Percentiles rank a stretch among this genome's conserved stretches.
phyloP scores from a whole-genome alignment of 2,329 filamentous ascomycete genomes.

The Lecanoromycetidae sp. region DNA sequence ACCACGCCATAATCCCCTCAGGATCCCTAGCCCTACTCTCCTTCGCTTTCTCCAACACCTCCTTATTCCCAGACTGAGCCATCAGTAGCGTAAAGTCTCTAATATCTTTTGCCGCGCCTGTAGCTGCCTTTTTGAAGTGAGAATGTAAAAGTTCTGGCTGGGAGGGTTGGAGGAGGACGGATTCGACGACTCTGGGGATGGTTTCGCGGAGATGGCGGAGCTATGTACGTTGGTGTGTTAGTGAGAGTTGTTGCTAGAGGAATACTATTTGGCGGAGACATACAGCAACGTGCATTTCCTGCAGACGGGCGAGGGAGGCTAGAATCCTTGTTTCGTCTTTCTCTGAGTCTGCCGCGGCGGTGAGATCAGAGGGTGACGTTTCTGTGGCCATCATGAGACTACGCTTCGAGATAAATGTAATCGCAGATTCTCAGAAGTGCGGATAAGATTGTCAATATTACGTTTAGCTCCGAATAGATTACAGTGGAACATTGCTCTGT shows the following conservation, averaged over 20 bases:
- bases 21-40: conserved; percentile 13
- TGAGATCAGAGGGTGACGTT: background rate
- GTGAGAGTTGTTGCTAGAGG: background rate
- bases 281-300: conserved; percentile 17
- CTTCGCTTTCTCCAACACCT: conserved; percentile 15
- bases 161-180: conserved; percentile 14
- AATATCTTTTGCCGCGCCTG: conserved; percentile 12
- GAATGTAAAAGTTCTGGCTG: conserved; percentile 18
- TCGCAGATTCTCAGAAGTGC: too few relatives aligned
- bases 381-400: background rate
- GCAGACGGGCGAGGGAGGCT: conserved; percentile 13
- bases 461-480: too few relatives aligned
- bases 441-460: too few relatives aligned
- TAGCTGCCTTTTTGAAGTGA: conserved; percentile 13
- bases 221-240: background rate
- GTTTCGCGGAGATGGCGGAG: conserved; percentile 17
- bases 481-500: too few relatives aligned
- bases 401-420: background rate
- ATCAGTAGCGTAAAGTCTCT: conserved; percentile 12
- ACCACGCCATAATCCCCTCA: conserved; percentile 17
- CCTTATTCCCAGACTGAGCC: conserved; percentile 7
- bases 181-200: conserved; percentile 18
- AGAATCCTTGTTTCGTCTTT: conserved; percentile 10
- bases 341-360: background rate
- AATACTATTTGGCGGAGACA: background rate